Percentiles rank a stretch among this genome's conserved stretches.
Evolutionary conservation across 441 rosid species (phyloP).

Genomic region (Macaranga tanarius): DNA sequence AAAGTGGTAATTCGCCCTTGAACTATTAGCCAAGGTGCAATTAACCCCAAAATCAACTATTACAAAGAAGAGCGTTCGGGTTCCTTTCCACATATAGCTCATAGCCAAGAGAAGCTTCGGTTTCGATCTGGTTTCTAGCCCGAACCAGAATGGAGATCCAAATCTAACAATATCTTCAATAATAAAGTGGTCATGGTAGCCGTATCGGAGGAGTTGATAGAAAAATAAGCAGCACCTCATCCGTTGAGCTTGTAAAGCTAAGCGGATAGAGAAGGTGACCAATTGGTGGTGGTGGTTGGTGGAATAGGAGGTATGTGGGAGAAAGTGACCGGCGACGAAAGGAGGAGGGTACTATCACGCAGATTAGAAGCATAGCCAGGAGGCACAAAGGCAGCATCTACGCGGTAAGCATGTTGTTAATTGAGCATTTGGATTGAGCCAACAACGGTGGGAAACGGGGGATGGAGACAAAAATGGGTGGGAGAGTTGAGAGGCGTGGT

Average conservation of each 20-base stretch:
- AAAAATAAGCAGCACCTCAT: slow-evolving; percentile 95
- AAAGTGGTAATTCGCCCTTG: no score
- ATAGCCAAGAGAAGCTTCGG: slow-evolving; percentile 90
- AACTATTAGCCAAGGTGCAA: no score
- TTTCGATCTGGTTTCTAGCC: slow-evolving; percentile 90
- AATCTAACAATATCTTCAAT: slow-evolving; percentile 81
- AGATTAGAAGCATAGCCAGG: slow-evolving; percentile 50
- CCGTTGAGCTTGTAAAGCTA: slow-evolving; percentile 65
- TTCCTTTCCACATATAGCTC: slow-evolving; percentile 81
- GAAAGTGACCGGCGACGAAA: slow-evolving; percentile 39
- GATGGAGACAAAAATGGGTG: no score
- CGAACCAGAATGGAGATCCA: slow-evolving; percentile 75
- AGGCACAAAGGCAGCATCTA: slow-evolving; percentile 71
- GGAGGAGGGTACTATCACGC: slow-evolving; percentile 46
- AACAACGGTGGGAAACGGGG: no score
- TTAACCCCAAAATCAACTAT: no score
- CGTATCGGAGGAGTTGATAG: slow-evolving; percentile 63
- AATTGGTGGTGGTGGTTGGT: slow-evolving; percentile 28
- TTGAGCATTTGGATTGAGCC: no score
- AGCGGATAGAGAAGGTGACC: slow-evolving; percentile 74
- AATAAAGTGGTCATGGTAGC: slow-evolving; percentile 85
- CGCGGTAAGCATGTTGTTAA: slow-evolving; percentile 67
- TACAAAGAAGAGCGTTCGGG: slow-evolving; percentile 64
- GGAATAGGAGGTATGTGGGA: slow-evolving; percentile 33
- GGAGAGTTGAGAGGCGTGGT: no score